Evolutionary conservation across 192 early-diverging fungal genomes (phyloP).

Genomic region (Umbelopsis isabellina): DNA sequence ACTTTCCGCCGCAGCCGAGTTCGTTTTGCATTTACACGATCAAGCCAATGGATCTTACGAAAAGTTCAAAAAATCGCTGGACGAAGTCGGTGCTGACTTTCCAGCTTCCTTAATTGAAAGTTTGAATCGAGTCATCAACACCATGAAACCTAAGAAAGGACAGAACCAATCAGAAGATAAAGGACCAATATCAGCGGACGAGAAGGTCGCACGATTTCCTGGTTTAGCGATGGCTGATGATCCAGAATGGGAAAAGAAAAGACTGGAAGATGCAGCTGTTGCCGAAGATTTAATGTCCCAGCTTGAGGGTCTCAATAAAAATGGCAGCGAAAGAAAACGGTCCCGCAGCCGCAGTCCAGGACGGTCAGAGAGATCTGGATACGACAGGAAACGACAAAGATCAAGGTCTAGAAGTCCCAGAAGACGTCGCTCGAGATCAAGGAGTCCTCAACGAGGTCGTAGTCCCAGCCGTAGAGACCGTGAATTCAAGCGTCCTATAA

Average conservation of each 20-base stretch:
- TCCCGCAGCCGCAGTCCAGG: slow-evolving; percentile 21
- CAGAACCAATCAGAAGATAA: slow-evolving; percentile 11
- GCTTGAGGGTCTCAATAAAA: slow-evolving; percentile 56
- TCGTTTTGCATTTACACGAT: slow-evolving; percentile 85
- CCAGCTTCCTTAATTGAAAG: slow-evolving; percentile 80
- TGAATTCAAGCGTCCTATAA: slow-evolving; percentile 8
- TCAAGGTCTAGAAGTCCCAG: slow-evolving; percentile 40
- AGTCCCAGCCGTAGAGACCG: slow-evolving; percentile 27
- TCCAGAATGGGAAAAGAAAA: slow-evolving; percentile 45
- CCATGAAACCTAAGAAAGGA: slow-evolving; percentile 69
- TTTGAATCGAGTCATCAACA: slow-evolving; percentile 86
- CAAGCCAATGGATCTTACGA: slow-evolving; percentile 58
- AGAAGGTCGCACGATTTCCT: slow-evolving; percentile 73
- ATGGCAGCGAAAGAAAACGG: slow-evolving; percentile 35
- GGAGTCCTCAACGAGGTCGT: slow-evolving; percentile 32
- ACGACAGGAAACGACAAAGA: slow-evolving; percentile 29
- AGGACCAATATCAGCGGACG: slow-evolving; percentile 44
- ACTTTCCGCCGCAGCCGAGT: slow-evolving; percentile 72
- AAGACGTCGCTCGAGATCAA: slow-evolving; percentile 29
- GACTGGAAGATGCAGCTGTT: slow-evolving; percentile 49
- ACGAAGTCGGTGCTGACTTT: slow-evolving; percentile 80
- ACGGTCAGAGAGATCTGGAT: slow-evolving; percentile 15
- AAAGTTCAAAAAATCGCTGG: slow-evolving; percentile 70
- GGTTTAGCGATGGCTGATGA: slow-evolving; percentile 71
- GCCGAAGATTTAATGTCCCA: slow-evolving; percentile 61